Evolutionary conservation across 2,329 filamentous ascomycete genomes (phyloP).

Genomic region (Fusarium bactridioides): DNA sequence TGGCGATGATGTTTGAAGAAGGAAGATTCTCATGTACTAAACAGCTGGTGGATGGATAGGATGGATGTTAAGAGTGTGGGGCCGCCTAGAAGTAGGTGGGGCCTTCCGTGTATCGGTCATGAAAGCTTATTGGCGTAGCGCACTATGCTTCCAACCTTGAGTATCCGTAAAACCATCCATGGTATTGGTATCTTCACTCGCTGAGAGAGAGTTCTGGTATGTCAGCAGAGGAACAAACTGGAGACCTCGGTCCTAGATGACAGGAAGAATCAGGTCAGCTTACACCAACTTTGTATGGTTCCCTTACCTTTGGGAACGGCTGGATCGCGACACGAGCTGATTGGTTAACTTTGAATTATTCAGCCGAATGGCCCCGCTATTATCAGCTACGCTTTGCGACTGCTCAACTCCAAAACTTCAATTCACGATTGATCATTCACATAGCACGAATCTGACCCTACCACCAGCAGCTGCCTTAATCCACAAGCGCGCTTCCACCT

Average conservation of each 20-base stretch:
- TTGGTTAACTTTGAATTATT: not conserved
- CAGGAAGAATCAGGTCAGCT: not conserved
- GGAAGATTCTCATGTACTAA: not conserved
- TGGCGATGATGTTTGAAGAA: constrained; percentile 44
- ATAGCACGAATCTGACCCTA: not conserved
- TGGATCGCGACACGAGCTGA: not conserved
- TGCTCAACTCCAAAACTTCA: not conserved
- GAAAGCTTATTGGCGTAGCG: not conserved
- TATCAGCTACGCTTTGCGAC: not conserved
- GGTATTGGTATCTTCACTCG: not conserved
- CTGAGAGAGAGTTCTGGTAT: not conserved
- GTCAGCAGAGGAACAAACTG: not conserved
- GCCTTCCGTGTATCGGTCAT: not conserved
- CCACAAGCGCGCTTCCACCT: not conserved
- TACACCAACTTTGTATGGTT: not conserved
- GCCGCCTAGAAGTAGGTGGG: not conserved
- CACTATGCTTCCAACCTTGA: not conserved
- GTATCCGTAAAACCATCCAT: not conserved
- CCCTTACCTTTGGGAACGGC: not conserved
- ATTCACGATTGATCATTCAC: not conserved
- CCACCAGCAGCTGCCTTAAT: not conserved
- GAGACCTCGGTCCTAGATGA: no score
- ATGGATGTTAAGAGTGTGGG: not conserved
- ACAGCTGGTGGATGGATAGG: not conserved
- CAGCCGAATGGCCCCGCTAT: not conserved